Evolutionary conservation across 495 filamentous ascomycete genomes (phyloP), one percentile per base, ranked within the genome.

Genomic region (Cladorrhinum samala): DNA sequence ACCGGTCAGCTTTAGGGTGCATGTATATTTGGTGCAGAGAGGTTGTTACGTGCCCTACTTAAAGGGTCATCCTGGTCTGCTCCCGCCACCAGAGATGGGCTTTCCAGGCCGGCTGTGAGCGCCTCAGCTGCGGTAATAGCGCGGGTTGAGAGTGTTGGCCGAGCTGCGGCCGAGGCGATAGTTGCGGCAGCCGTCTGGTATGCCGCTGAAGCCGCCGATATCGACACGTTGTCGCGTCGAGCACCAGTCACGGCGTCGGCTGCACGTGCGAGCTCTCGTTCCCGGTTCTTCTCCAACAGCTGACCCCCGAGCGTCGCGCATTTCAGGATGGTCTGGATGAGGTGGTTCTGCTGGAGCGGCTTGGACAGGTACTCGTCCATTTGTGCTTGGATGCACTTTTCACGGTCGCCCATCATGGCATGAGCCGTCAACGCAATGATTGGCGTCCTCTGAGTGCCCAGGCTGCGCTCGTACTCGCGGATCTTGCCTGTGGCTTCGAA

Each of bases 301-400:
- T 87, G 88, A 11, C 91, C 91, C 55, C 93, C 92, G 23, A 97
- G 83, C 2, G 92, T 96, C 11, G 88, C 88, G 62, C 88, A 92
- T 68, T 97, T 96, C 58, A 99, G 77, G 51, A 99, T 99, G 5
- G 93, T 96, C 68, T 99, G 94, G 69, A 97, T 96, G 72, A 99
- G 85, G 65, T 95, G 89, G 67, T 95, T 96, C 67, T 96, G 92
- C 69, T 96, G 95, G 52, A 99, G 78, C 36, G 94, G 94, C 69
- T 99, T 99, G 38, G 92, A 96, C 53, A 99, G 77, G 65, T 99
- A 99, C 66, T 99, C 94, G 59, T 97, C 94, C 94, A 97, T 97
- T 72, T 96, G 89, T 13, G 91, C 92, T 65, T 94, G 88, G 54
- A 99, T 92, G 63, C 94, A 99, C 75, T 94, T 95, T 71, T 99